Evolutionary conservation across 2,329 filamentous ascomycete species (phyloP).

Genomic region (Cephalotrichum gorgonifer): DNA sequence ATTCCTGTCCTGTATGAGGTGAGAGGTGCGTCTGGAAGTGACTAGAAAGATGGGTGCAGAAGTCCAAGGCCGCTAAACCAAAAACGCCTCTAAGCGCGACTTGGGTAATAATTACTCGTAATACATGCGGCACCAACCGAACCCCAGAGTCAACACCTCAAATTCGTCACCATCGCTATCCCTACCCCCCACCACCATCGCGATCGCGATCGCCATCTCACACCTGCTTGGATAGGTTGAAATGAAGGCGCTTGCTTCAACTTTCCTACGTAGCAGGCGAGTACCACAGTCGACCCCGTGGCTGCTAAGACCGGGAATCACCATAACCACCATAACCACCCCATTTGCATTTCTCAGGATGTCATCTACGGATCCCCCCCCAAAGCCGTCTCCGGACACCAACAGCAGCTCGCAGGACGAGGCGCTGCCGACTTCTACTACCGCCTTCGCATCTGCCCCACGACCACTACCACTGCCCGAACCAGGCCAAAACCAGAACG

Average conservation of each 20-base stretch:
- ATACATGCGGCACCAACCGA: too few species aligned
- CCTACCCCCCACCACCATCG: too few species aligned
- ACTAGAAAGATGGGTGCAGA: too few species aligned
- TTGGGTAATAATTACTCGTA: too few species aligned
- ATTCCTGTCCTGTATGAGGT: too few species aligned
- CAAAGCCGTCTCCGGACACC: slow-evolving; percentile 4
- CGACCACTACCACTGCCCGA: background rate
- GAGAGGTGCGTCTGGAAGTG: too few species aligned
- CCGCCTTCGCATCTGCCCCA: background rate
- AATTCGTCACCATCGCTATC: background rate
- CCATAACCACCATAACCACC: background rate
- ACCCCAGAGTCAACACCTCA: background rate
- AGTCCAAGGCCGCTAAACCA: too few species aligned
- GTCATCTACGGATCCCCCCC: slow-evolving; percentile 6
- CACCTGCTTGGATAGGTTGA: background rate
- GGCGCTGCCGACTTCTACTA: background rate
- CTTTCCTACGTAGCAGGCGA: too few species aligned
- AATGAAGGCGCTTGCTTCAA: background rate
- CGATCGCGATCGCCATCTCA: too few species aligned
- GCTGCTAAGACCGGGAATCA: background rate
- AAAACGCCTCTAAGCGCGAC: too few species aligned
- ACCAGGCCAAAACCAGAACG: background rate
- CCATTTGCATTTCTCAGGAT: slow-evolving; percentile 1
- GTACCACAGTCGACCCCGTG: background rate
- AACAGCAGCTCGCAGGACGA: background rate